Base-by-base conservation (phyloP, 495 filamentous ascomycete genomes). In the Penicillium cosmopolitanum region DNA sequence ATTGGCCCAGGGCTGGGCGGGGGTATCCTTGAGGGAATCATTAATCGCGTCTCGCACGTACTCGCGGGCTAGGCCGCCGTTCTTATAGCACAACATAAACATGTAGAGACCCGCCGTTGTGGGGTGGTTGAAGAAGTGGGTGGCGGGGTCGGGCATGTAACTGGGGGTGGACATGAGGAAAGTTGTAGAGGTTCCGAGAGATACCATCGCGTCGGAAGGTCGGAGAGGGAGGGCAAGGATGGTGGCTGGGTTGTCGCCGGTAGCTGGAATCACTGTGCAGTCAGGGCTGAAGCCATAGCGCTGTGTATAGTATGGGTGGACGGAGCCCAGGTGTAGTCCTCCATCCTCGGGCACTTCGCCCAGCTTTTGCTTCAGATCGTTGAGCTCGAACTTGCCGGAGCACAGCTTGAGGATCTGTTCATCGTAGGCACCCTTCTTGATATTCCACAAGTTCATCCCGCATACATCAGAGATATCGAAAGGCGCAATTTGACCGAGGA, bases 31-130 rank as follows among this genome's bases (percentile, higher is more conserved):
- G 0, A 80, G 71, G 63, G 75, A 63, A 70, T 64, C 73, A 61
- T 85, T 84, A 64, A 87, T 76, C 15, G 80, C 81, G 68, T 98
- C 90, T 33, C 94, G 88, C 56, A 97, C 83, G 50, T 89, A 84
- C 70, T 98, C 95, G 46, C 95, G 90, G 0, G 95, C 95, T 0
- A 98, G 84, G 1, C 91, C 91, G 58, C 95, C 95, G 77, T 98
- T 98, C 75, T 97, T 97, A 80, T 98, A 98, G 80, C 95, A 98
- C 31, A 98, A 88, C 95, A 98, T 98, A 75, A 98, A 98, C 93
- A 98, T 92, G 76, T 92, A 91, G 43, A 94, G 80, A 4, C 88
- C 88, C 5, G 86, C 76, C 0, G 89, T 92, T 33, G 92, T 92
- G 1, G 90, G 90, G 73, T 95, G 90, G 75, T 94, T 91, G 80